Conservation (phyloP, 129 eudicot genomes). For the Rutidosis leptorrhynchoides region DNA sequence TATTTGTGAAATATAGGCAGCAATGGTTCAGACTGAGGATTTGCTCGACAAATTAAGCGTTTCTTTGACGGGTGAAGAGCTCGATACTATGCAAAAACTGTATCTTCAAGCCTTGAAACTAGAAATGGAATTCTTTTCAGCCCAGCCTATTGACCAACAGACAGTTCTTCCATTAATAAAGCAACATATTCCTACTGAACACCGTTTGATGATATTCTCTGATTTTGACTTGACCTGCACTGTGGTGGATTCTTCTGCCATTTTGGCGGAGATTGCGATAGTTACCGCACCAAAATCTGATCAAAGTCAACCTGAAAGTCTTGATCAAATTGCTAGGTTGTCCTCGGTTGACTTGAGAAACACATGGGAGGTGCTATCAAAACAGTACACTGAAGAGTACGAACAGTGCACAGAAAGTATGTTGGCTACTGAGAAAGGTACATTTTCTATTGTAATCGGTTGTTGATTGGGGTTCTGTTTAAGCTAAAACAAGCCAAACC, state of each 20-base stretch:
- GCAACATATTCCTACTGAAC: conserved; percentile 48
- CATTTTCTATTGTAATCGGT: background rate
- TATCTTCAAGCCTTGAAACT: conserved; percentile 85
- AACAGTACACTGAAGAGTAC: conserved; percentile 76
- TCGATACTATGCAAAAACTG: conserved; percentile 63
- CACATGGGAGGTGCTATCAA: conserved; percentile 65
- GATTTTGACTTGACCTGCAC: conserved; percentile 98
- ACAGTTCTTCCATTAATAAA: conserved; percentile 68
- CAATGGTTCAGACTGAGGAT: conserved; percentile 66
- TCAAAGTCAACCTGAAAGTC: conserved; percentile 42
- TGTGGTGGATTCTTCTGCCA: conserved; percentile 83
- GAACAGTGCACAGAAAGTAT: conserved; percentile 79
- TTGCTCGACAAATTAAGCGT: conserved; percentile 77
- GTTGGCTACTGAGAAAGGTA: conserved; percentile 53
- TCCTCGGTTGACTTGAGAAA: conserved; percentile 65
- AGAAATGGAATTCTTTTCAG: conserved; percentile 60
- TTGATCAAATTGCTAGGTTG: conserved; percentile 57
- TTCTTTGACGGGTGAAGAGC: conserved; percentile 86
- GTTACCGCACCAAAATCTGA: conserved; percentile 72
- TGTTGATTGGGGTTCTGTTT: background rate
- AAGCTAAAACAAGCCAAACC: background rate
- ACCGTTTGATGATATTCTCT: conserved; percentile 59
- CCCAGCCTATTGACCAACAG: conserved; percentile 63
- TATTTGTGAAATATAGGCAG: conserved; percentile 40
- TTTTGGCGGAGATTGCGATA: conserved; percentile 84